Base-by-base conservation (phyloP, 768 basidiomycete genomes). In the Lentinula boryana region DNA sequence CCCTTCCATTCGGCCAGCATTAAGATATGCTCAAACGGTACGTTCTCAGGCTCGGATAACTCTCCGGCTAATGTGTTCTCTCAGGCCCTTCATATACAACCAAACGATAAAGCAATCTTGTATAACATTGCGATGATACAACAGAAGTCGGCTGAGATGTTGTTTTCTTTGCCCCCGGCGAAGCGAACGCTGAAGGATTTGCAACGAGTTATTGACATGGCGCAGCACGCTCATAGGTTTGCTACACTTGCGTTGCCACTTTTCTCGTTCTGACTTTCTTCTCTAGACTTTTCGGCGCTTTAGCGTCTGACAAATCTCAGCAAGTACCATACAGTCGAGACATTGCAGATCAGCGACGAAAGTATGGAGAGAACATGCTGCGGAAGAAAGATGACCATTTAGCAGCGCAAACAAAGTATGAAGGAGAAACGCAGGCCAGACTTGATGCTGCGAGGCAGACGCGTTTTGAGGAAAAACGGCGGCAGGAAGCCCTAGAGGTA, bases 111-210 rank as follows among this genome's bases (percentile, higher is more conserved):
- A 69, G 91, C 93, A 3, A 86, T 89, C 55, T 63, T 93, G 46
- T 98, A 95, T 75, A 98, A 99, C 72, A 92, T 98, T 67, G 95
- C 96, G 58, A 95, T 99, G 90, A 94, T 98, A 36, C 88, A 95
- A 72, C 97, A 99, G 71, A 98, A 98, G 73, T 88, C 91, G 0
- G 91, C 93, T 0, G 96, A 98, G 71, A 81, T 98, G 75, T 75
- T 98, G 27, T 87, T 94, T 64, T 80, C 84, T 1, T 74, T 95
- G 27, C 79, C 80, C 1, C 81, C 88, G 1, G 77, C 84, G 31
- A 93, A 94, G 70, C 87, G 96, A 18, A 84, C 89, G 1, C 77
- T 95, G 8, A 84, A 83, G 59, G 94, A 98, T 63, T 79, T 98
- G 21, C 80, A 89, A 63, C 77, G 77, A 50, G 92, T 88, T 2